A percentile compares a stretch with the other conserved stretches of the same genome.
Evolutionary conservation across 495 filamentous ascomycete genomes (phyloP).

Genomic region (Daldinia caldariorum): DNA sequence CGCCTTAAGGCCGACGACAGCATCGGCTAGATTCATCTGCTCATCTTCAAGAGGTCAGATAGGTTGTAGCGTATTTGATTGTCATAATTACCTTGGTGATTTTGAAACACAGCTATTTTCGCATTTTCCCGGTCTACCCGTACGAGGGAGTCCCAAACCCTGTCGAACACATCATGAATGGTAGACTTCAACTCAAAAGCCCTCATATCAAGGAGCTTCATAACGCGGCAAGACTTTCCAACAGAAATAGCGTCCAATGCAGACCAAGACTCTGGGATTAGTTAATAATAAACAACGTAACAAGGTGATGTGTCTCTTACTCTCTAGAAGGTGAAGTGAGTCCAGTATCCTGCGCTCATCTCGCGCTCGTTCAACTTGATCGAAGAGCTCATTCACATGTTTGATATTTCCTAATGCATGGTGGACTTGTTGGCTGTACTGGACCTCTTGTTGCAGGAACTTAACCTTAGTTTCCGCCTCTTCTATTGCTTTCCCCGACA

Average conservation of each 20-base stretch:
- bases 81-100: slow-evolving; percentile 51
- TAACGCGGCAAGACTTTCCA: slow-evolving; percentile 58
- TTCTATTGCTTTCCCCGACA: slow-evolving; percentile 65
- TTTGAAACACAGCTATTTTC: slow-evolving; percentile 59
- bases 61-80: neutral
- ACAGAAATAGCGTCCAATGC: slow-evolving; percentile 55
- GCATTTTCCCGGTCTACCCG: slow-evolving; percentile 61
- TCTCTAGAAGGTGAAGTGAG: slow-evolving; percentile 61
- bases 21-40: slow-evolving; percentile 57
- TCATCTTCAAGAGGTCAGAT: slow-evolving; percentile 54
- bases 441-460: slow-evolving; percentile 77
- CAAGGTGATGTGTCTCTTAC: slow-evolving; percentile 44
- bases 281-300: neutral
- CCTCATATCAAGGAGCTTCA: slow-evolving; percentile 59
- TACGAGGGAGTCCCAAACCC: slow-evolving; percentile 65
- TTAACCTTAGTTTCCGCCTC: slow-evolving; percentile 75
- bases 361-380: slow-evolving; percentile 61
- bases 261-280: slow-evolving; percentile 56
- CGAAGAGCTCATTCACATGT: slow-evolving; percentile 60
- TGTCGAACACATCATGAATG: slow-evolving; percentile 68
- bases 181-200: slow-evolving; percentile 63
- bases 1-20: slow-evolving; percentile 59
- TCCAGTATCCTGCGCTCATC: slow-evolving; percentile 60
- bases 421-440: slow-evolving; percentile 76
- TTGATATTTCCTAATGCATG: slow-evolving; percentile 69